phyloP scores from a whole-genome alignment of 1,284 basidiomycete genomes.

The Fomitopsis palustris region DNA sequence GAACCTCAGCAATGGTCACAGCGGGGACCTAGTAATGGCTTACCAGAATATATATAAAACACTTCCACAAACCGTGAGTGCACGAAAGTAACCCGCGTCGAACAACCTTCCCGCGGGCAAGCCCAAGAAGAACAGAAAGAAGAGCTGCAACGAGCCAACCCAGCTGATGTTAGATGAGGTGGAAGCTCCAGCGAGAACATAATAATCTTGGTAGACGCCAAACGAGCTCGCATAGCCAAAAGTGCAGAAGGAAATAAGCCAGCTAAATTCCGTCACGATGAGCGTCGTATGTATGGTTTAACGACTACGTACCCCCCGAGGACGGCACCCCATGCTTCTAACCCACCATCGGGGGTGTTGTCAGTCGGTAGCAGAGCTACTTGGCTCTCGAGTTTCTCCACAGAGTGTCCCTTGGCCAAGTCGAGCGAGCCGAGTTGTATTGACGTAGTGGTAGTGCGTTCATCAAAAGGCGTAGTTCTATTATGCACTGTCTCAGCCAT shows the following conservation, averaged over 20 bases:
- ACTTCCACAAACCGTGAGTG: constrained; percentile 19
- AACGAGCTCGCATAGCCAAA: constrained; percentile 41
- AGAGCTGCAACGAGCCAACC: constrained; percentile 35
- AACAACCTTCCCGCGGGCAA: constrained; percentile 27
- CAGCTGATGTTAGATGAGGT: constrained; percentile 37
- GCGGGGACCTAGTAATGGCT: background rate
- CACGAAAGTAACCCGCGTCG: constrained; percentile 26
- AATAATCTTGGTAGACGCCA: constrained; percentile 44
- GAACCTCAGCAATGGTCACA: background rate
- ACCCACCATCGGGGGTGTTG: too few species aligned
- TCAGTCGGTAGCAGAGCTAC: too few species aligned
- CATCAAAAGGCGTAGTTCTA: too few species aligned
- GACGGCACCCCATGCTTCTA: too few species aligned
- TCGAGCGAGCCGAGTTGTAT: too few species aligned
- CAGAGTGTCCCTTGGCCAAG: too few species aligned
- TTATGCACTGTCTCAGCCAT: too few species aligned
- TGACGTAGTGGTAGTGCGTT: too few species aligned
- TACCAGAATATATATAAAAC: constrained; percentile 15
- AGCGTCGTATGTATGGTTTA: too few species aligned
- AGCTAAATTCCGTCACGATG: too few species aligned
- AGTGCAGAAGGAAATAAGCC: constrained; percentile 36
- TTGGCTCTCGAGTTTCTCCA: too few species aligned
- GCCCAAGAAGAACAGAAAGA: constrained; percentile 28
- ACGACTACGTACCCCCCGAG: too few species aligned
- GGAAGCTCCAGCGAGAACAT: constrained; percentile 26